These are phyloP conservation scores for Trichoderma simmonsii DNA, from an alignment of 2,329 filamentous ascomycete genomes.

Conservation along the genomic window DNA sequence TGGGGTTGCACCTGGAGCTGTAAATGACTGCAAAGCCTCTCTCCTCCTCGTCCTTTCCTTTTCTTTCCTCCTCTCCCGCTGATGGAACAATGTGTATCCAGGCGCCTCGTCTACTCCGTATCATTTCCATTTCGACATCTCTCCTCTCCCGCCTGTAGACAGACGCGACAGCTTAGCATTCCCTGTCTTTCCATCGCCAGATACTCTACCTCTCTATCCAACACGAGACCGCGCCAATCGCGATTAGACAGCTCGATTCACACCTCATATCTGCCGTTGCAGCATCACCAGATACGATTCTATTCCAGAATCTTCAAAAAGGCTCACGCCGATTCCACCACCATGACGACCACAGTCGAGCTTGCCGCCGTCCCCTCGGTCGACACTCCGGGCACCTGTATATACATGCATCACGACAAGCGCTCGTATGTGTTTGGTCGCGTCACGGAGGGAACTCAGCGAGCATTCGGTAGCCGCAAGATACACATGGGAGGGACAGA, in stretches of 20 bases:
- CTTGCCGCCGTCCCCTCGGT: conserved; percentile 79
- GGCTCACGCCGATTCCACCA: conserved; percentile 19
- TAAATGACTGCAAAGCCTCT: background rate
- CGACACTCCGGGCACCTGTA: conserved; percentile 77
- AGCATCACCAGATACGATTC: conserved; percentile 21
- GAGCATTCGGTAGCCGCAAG: conserved; percentile 67
- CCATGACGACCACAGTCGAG: conserved; percentile 73
- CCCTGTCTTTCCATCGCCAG: background rate
- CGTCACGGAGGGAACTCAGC: conserved; percentile 79
- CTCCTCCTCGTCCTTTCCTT: background rate
- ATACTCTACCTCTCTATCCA: background rate
- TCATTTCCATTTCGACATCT: conserved; percentile 9
- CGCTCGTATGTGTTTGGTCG: conserved; percentile 84
- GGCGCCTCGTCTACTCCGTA: conserved; percentile 20
- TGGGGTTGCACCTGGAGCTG: conserved; percentile 10
- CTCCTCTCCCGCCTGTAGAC: conserved; percentile 5
- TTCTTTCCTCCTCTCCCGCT: conserved; percentile 6
- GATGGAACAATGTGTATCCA: conserved; percentile 32
- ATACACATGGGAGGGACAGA: conserved; percentile 62
- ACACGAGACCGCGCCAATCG: background rate
- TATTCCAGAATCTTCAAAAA: background rate
- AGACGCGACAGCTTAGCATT: background rate
- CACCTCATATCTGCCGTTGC: background rate
- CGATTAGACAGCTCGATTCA: background rate
- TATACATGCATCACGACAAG: conserved; percentile 76